Evolutionary conservation across 345 rosid species (phyloP).

Genomic region (Eucalyptus sideroxylon): DNA sequence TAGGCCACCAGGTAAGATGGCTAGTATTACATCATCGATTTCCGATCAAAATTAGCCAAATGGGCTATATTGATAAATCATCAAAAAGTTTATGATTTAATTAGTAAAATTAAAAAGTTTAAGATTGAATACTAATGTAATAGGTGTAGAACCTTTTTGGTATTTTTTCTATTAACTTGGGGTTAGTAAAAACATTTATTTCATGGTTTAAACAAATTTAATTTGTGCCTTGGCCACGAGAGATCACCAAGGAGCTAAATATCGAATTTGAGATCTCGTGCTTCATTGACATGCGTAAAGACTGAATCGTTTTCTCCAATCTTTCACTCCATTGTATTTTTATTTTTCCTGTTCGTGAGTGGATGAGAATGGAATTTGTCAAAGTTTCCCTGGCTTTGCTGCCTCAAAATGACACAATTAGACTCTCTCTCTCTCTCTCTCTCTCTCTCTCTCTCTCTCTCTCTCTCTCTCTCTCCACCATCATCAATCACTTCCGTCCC

Average conservation of each 20-base stretch:
- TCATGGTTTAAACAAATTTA: not conserved
- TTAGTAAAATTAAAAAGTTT: too few relatives aligned
- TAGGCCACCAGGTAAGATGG: fast-evolving
- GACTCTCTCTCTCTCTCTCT: not conserved
- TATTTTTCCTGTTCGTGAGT: not conserved
- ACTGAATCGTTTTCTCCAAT: not conserved
- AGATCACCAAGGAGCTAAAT: not conserved
- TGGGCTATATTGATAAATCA: too few relatives aligned
- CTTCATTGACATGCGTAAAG: not conserved
- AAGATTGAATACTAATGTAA: too few relatives aligned
- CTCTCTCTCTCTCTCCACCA: not conserved
- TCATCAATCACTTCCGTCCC: not conserved
- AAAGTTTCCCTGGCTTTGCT: not conserved
- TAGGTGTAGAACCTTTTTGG: not conserved
- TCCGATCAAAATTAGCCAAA: not conserved
- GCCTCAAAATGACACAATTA: not conserved
- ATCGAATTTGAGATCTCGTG: not conserved
- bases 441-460: not conserved
- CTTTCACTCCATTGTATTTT: not conserved
- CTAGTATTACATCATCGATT: fast-evolving
- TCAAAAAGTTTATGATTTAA: too few relatives aligned
- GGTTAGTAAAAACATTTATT: not conserved
- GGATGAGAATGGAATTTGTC: not conserved
- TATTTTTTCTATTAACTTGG: not conserved
- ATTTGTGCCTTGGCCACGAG: not conserved